A percentile compares a stretch with the other conserved stretches of the same genome.
These are phyloP conservation scores for Geranium incanum DNA, from an alignment of 441 rosid genomes.

Conservation along the genomic window DNA sequence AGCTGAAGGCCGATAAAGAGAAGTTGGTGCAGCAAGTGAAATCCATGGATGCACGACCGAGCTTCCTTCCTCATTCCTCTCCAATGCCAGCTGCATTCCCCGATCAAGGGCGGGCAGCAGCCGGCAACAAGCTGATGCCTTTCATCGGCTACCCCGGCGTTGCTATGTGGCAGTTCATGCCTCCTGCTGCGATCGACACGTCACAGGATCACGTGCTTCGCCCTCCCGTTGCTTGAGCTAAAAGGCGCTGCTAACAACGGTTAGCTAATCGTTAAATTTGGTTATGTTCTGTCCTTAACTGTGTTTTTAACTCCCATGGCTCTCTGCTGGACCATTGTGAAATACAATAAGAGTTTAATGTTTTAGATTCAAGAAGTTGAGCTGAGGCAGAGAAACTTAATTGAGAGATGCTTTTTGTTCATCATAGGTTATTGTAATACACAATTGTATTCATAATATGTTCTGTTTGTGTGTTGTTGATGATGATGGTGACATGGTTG, in stretches of 20 bases:
- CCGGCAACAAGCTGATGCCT: conserved; percentile 88
- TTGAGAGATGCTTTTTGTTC: too few relatives aligned
- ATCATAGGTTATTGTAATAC: too few relatives aligned
- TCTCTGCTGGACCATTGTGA: conserved; percentile 20
- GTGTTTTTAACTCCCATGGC: background rate
- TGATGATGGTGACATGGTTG: too few relatives aligned
- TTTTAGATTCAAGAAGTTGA: conserved; percentile 13
- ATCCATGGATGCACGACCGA: conserved; percentile 55
- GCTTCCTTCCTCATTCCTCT: conserved; percentile 64
- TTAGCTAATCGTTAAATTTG: background rate
- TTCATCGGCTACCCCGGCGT: conserved; percentile 88
- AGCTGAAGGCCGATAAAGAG: conserved; percentile 88
- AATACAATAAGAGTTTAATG: conserved; percentile 13
- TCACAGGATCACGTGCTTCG: conserved; percentile 97
- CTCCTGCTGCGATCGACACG: conserved; percentile 91
- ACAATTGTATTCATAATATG: too few relatives aligned
- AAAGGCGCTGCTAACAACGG: background rate
- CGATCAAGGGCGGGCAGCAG: conserved; percentile 62
- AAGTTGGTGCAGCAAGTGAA: conserved; percentile 77
- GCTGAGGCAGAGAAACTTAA: too few relatives aligned
- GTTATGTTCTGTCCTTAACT: background rate
- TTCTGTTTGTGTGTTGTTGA: too few relatives aligned
- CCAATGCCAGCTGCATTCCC: conserved; percentile 74
- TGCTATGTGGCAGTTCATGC: conserved; percentile 99
- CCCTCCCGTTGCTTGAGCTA: conserved; percentile 88